Conservation (phyloP, 2,329 filamentous ascomycete species). For the Aspergillus neotritici region DNA sequence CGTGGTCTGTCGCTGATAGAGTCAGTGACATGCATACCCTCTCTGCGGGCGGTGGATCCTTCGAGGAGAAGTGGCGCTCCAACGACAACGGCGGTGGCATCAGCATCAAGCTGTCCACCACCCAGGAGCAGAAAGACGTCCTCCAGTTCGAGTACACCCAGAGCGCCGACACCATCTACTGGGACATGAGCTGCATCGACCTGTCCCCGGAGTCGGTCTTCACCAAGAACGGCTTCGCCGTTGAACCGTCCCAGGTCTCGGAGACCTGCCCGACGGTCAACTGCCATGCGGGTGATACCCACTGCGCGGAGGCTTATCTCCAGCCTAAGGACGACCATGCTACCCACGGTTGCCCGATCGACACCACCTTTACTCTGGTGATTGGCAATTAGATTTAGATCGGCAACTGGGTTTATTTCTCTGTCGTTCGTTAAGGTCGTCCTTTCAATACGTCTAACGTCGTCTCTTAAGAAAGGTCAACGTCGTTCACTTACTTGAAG, state of each 20-base stretch:
- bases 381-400: conserved; percentile 23
- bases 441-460: neutral
- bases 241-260: conserved; percentile 23
- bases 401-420: conserved; percentile 8
- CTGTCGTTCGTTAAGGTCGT: neutral
- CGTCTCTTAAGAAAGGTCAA: too few species aligned
- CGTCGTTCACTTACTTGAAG: too few species aligned
- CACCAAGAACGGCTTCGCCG: conserved; percentile 31
- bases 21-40: conserved; percentile 33
- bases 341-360: conserved; percentile 37
- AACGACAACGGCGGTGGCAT: conserved; percentile 38
- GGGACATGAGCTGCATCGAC: conserved; percentile 35
- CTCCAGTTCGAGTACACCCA: conserved; percentile 41
- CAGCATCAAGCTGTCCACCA: conserved; percentile 39
- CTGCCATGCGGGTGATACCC: conserved; percentile 31
- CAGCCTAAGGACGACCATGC: conserved; percentile 37
- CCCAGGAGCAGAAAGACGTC: conserved; percentile 27
- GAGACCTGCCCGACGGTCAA: conserved; percentile 29
- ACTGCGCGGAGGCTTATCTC: conserved; percentile 37
- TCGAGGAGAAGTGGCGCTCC: conserved; percentile 29
- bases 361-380: conserved; percentile 29
- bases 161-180: conserved; percentile 27
- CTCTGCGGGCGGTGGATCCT: conserved; percentile 28
- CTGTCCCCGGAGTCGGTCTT: conserved; percentile 25
- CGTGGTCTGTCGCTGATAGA: conserved; percentile 36